These are phyloP conservation scores for Cryptosporidium xiaoi DNA, from an alignment of 169 alveolate species.

Conservation along the genomic window DNA sequence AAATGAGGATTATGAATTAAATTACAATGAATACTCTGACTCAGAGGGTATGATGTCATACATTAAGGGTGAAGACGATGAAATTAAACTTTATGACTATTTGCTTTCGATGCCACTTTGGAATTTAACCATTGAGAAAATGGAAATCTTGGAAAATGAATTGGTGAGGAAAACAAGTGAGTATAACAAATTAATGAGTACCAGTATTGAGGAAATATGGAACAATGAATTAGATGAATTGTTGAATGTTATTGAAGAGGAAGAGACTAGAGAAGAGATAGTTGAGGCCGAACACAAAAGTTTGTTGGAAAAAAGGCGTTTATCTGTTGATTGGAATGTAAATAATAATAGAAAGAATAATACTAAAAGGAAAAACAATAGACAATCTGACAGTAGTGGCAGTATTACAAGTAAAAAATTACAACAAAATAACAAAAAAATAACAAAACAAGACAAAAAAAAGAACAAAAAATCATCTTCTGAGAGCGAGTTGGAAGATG, in stretches of 20 bases:
- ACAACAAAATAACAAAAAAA: neutral
- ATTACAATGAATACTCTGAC: slow-evolving; percentile 13
- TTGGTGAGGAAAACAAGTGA: slow-evolving; percentile 79
- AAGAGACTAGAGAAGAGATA: slow-evolving; percentile 78
- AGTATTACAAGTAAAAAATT: neutral
- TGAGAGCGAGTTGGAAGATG: slow-evolving; percentile 3
- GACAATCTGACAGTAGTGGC: neutral
- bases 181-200: slow-evolving; percentile 77
- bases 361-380: slow-evolving; percentile 12
- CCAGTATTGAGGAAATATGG: slow-evolving; percentile 81
- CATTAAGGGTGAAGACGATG: slow-evolving; percentile 22
- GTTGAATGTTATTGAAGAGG: slow-evolving; percentile 78
- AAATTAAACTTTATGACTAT: slow-evolving; percentile 90
- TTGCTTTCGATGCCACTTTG: slow-evolving; percentile 94
- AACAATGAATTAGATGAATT: slow-evolving; percentile 83
- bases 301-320: slow-evolving; percentile 54
- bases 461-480: neutral
- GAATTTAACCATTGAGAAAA: slow-evolving; percentile 94
- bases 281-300: slow-evolving; percentile 47
- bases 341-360: slow-evolving; percentile 13
- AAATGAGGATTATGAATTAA: neutral
- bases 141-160: slow-evolving; percentile 78
- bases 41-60: neutral
- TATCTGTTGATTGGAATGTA: slow-evolving; percentile 56
- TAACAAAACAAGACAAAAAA: neutral